These are phyloP conservation scores for Lactarius quietus DNA, from an alignment of 768 basidiomycete genomes.

Conservation along the genomic window DNA sequence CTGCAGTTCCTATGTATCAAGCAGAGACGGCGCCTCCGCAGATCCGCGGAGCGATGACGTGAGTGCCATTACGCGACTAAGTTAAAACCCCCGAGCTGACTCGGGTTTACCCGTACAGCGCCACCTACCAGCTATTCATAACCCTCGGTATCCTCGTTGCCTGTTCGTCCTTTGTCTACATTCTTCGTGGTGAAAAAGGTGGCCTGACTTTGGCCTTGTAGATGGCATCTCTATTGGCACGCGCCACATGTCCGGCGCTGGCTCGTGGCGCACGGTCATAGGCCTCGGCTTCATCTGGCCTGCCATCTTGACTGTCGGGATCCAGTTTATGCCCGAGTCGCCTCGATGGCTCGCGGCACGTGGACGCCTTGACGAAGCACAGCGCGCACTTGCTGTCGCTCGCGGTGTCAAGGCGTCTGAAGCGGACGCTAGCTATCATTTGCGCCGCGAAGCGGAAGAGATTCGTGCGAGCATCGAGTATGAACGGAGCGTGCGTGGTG, in stretches of 20 bases:
- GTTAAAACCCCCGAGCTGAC: constrained; percentile 33
- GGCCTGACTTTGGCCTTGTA: constrained; percentile 25
- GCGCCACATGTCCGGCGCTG: constrained; percentile 42
- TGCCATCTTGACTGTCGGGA: constrained; percentile 55
- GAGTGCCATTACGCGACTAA: neutral
- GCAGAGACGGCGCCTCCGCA: constrained; percentile 67
- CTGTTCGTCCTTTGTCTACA: constrained; percentile 40
- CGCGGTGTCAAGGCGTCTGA: constrained; percentile 46
- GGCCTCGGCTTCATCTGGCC: constrained; percentile 64
- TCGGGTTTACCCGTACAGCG: constrained; percentile 26
- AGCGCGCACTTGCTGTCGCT: constrained; percentile 43
- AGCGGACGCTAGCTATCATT: constrained; percentile 40
- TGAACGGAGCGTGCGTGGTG: constrained; percentile 44
- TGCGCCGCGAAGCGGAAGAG: constrained; percentile 49
- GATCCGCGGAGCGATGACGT: constrained; percentile 63
- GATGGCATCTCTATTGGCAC: constrained; percentile 72
- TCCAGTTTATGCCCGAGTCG: constrained; percentile 59
- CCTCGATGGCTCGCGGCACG: constrained; percentile 52
- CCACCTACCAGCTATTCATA: constrained; percentile 61
- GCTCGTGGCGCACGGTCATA: constrained; percentile 61
- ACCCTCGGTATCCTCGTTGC: constrained; percentile 68
- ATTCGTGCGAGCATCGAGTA: constrained; percentile 50
- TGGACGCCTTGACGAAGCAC: constrained; percentile 47
- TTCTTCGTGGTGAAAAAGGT: neutral
- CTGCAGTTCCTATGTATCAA: constrained; percentile 58